Conservation (phyloP, 2,329 filamentous ascomycete genomes). For the Talaromyces sp. region DNA sequence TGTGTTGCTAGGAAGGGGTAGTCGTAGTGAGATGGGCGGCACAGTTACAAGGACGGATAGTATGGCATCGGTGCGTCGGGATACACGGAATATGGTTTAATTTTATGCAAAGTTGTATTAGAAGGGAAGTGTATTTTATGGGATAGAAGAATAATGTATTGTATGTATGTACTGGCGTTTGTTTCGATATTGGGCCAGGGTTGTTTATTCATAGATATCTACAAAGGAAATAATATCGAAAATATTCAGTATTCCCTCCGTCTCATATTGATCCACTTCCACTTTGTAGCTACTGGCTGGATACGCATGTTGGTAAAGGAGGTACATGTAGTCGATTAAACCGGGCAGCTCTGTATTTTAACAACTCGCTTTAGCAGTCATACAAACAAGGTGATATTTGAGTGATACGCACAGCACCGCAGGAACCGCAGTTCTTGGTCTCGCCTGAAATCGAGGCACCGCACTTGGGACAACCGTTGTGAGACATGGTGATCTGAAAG, state of each 20-base stretch:
- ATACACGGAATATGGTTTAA: constrained; percentile 7
- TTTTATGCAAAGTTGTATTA: not conserved
- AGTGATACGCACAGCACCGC: constrained; percentile 18
- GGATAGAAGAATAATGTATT: not conserved
- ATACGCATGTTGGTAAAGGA: not conserved
- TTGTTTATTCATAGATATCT: not conserved
- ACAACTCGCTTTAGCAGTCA: not conserved
- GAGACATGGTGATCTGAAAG: constrained; percentile 6
- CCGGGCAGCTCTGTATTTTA: constrained; percentile 12
- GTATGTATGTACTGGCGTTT: not conserved
- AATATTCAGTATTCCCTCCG: not conserved
- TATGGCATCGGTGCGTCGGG: not conserved
- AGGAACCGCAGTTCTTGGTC: constrained; percentile 23
- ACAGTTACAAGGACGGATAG: constrained; percentile 2
- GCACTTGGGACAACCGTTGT: constrained; percentile 22
- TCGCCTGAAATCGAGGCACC: constrained; percentile 18
- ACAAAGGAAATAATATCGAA: not conserved
- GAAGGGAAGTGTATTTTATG: not conserved
- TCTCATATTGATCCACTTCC: not conserved
- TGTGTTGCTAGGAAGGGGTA: not conserved
- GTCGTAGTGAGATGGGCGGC: not conserved
- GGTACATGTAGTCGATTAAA: not conserved
- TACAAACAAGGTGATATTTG: not conserved
- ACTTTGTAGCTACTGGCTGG: no score
- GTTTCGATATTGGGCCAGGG: not conserved